Conservation (phyloP, 2,329 filamentous ascomycete genomes). For the Lecanicillium sp. region DNA sequence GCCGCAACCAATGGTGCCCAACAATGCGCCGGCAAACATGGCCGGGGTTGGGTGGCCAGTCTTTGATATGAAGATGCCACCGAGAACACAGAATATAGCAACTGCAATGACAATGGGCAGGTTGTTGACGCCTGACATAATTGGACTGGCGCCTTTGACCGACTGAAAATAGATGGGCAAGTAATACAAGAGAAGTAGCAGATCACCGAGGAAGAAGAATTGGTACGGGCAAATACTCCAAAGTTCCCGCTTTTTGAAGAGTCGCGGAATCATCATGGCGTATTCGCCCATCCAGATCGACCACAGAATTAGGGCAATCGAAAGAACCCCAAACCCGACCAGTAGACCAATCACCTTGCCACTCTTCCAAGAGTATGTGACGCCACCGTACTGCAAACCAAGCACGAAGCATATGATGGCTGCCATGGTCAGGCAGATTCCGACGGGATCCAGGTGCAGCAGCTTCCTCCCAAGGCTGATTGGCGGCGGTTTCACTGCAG, state of each 20-base stretch:
- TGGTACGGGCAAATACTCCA: slow-evolving; percentile 19
- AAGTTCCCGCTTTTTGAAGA: slow-evolving; percentile 24
- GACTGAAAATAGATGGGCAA: slow-evolving; percentile 40
- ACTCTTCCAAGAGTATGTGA: slow-evolving; percentile 25
- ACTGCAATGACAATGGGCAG: slow-evolving; percentile 3
- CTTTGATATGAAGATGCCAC: slow-evolving; percentile 1
- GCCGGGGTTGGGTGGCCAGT: slow-evolving; percentile 15
- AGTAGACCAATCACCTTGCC: slow-evolving; percentile 26
- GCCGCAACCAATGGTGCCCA: slow-evolving; percentile 22
- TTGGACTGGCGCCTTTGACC: slow-evolving; percentile 19
- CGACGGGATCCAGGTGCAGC: slow-evolving; percentile 17
- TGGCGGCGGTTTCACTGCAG: slow-evolving; percentile 20
- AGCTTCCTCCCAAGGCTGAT: slow-evolving; percentile 26
- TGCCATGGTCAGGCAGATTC: slow-evolving; percentile 28
- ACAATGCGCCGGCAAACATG: slow-evolving; percentile 21
- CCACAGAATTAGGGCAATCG: slow-evolving; percentile 21
- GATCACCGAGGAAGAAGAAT: slow-evolving; percentile 27
- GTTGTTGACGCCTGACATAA: slow-evolving; percentile 11
- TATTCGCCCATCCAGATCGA: slow-evolving; percentile 27
- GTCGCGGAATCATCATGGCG: slow-evolving; percentile 25
- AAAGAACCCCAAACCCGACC: slow-evolving; percentile 18
- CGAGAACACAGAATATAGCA: neutral
- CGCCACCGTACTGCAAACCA: slow-evolving; percentile 32
- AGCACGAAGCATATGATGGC: slow-evolving; percentile 28
- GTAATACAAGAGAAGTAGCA: no score